phyloP scores from a whole-genome alignment of 2,329 filamentous ascomycete genomes.

The Sporothrix mexicana region DNA sequence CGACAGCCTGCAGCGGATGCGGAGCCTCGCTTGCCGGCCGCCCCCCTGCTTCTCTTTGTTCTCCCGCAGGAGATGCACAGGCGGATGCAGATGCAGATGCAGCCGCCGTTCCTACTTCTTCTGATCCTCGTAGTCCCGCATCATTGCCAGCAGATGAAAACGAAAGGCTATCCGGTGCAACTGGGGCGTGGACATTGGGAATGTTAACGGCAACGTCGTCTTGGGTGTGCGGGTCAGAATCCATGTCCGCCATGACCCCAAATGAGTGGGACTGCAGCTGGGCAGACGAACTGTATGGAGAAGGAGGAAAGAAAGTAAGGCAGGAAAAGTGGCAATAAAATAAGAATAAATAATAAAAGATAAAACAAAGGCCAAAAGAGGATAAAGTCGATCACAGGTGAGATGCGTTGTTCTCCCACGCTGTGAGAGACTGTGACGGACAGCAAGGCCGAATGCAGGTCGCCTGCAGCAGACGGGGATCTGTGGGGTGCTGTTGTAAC shows the following conservation, averaged over 20 bases:
- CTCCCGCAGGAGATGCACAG: constrained; percentile 1
- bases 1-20: background rate
- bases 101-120: too few relatives aligned
- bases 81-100: too few relatives aligned
- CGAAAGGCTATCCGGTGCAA: background rate
- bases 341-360: background rate
- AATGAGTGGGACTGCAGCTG: constrained; percentile 12
- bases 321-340: background rate
- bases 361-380: background rate
- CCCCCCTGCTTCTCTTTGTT: background rate
- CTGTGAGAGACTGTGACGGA: background rate
- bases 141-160: constrained; percentile 5
- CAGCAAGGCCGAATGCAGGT: constrained; percentile 7
- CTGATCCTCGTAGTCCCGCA: background rate
- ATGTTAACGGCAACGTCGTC: background rate
- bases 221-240: background rate
- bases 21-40: constrained; percentile 21
- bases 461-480: background rate
- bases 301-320: background rate
- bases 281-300: background rate
- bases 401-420: constrained; percentile 18
- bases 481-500: constrained; percentile 17
- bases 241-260: constrained; percentile 12
- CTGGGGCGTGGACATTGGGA: background rate
- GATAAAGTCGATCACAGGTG: background rate